Evolutionary conservation across 805 yeast genomes (phyloP), one percentile per base, ranked within the genome.

Genomic region (Pichia cephalocereana): DNA sequence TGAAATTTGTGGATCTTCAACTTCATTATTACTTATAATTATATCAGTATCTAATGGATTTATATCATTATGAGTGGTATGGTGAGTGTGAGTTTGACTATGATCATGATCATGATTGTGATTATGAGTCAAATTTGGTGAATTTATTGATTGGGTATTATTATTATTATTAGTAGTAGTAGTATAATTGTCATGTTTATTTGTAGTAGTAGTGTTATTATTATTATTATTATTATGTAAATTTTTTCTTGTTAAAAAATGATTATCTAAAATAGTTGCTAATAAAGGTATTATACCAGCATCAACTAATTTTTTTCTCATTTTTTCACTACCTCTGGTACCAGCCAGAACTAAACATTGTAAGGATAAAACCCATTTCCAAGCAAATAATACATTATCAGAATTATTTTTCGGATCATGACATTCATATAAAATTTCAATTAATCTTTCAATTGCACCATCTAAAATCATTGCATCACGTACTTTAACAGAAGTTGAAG

Each of bases 291-390:
- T 76, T 52, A 89, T 81, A 6, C 97, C 98, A 2, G 97, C 95
- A 52, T 85, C 82, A 10, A 89, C 96, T 8, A 93, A 86, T 57
- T 89, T 80, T 56, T 83, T 81, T 45, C 99, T 73, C 44, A 90
- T 86, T 46, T 72, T 69, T 64, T 90, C 97, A 2, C 95, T 81
- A 26, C 99, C 99, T 55, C 97, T 75, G 1, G 97, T 89, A 14
- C 97, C 96, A 18, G 91, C 80, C 48, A 88, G 74, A 1, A 91
- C 95, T 48, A 91, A 69, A 62, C 97, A 90, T 69, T 91, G 99
- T 60, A 93, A 81, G 0, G 97, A 86, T 47, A 91, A 69, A 7
- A 96, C 86, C 99, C 99, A 91, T 68, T 91, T 91, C 96, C 96
- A 91, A 0, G 95, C 90, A n/a, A 53, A 57, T 5, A 84, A 72